These are phyloP conservation scores for Ceratocystis albifundus DNA, from an alignment of 2,329 filamentous ascomycete genomes.

Conservation along the genomic window DNA sequence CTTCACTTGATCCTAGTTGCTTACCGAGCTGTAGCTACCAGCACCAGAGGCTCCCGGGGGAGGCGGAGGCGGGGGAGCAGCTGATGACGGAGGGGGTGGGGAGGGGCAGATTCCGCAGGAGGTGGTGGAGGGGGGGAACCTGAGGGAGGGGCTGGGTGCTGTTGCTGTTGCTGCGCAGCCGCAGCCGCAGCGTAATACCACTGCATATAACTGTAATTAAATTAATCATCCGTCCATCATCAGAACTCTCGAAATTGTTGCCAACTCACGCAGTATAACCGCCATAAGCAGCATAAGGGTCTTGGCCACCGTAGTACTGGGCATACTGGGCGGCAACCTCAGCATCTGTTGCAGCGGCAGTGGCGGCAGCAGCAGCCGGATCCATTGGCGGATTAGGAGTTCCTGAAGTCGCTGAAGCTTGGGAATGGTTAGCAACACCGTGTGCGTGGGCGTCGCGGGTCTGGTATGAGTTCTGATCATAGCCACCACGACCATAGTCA, in stretches of 20 bases:
- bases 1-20: conserved; percentile 27
- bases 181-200: conserved; percentile 49
- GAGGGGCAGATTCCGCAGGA: conserved; percentile 44
- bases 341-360: conserved; percentile 21
- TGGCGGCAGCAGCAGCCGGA: conserved; percentile 13
- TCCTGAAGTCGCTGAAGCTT: conserved; percentile 27
- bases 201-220: conserved; percentile 44
- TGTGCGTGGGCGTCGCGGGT: conserved; percentile 24
- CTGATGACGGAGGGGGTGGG: conserved; percentile 34
- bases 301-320: conserved; percentile 62
- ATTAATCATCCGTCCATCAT: conserved; percentile 4
- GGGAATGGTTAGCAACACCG: conserved; percentile 18
- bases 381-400: conserved; percentile 25
- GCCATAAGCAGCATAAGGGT: conserved; percentile 84
- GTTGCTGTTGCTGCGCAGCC: conserved; percentile 39
- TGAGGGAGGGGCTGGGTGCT: conserved; percentile 34
- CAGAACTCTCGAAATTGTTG: not conserved
- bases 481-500: conserved; percentile 28
- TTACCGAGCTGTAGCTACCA: conserved; percentile 52
- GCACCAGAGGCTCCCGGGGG: conserved; percentile 39
- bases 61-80: conserved; percentile 41
- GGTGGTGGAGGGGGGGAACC: conserved; percentile 54
- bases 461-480: conserved; percentile 22
- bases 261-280: conserved; percentile 62
- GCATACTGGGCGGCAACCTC: conserved; percentile 76